Evolutionary conservation across 2,329 filamentous ascomycete species (phyloP).

Genomic region (Triangularia setosa): DNA sequence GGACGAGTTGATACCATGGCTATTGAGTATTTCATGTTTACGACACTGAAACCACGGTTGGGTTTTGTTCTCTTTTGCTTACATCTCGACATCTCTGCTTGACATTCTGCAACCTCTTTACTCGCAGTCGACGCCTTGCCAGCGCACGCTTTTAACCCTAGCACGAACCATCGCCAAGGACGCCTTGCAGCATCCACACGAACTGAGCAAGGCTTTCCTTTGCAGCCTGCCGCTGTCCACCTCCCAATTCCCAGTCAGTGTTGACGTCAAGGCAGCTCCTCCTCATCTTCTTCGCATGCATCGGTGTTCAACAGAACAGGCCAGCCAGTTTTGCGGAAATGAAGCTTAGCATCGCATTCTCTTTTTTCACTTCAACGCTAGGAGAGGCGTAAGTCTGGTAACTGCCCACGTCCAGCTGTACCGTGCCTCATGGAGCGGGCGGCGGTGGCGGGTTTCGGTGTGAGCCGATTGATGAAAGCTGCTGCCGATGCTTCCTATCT

Average conservation of each 20-base stretch:
- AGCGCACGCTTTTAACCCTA: neutral
- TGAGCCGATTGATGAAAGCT: neutral
- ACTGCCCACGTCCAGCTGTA: neutral
- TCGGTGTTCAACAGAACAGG: neutral
- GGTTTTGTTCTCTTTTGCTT: neutral
- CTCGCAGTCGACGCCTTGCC: neutral
- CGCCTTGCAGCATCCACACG: neutral
- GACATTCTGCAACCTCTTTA: neutral
- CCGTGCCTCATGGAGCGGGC: neutral
- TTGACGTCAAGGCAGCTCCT: neutral
- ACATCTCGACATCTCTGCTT: neutral
- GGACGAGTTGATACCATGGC: neutral
- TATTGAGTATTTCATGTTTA: neutral
- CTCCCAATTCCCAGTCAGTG: neutral
- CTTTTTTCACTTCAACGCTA: neutral
- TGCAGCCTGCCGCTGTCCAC: neutral
- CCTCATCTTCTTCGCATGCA: neutral
- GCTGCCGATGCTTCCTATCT: neutral
- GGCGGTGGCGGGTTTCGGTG: neutral
- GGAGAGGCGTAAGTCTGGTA: neutral
- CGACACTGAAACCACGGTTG: neutral
- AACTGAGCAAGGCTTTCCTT: neutral
- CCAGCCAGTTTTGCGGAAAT: neutral
- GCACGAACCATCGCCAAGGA: neutral
- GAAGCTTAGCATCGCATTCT: neutral